Base-by-base conservation (phyloP, 208 protist genomes). In the Leishmania guyanensis region DNA sequence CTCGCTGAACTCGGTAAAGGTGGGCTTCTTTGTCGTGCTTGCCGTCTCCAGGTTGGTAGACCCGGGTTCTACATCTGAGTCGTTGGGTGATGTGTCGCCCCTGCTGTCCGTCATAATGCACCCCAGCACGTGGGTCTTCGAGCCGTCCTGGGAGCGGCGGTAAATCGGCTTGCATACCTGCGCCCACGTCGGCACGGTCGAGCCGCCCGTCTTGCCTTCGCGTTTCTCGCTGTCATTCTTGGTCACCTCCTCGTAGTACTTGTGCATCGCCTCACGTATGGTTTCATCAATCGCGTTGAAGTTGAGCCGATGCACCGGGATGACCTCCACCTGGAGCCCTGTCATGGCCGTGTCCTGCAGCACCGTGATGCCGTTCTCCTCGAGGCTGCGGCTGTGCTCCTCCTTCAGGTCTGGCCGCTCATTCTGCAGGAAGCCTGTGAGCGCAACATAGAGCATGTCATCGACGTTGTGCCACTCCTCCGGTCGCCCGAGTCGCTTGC, bases 271-370 rank as follows among this genome's bases (percentile, higher is more conserved):
- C 12, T 82, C 73, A n/a, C 77, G 77, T 56, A 96, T 78, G 26
- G 91, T 91, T 16, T 39, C 36, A 39, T 39, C 36, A 39, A 39
- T 39, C 36, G 36, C 36, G 36, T 39, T 39, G 60, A 94, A 87
- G 84, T 95, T 86, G 74, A 95, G 79, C 17, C 66, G 58, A 79
- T 95, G 88, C 36, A 94, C 87, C 14, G 93, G 91, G 70, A 96
- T 94, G 50, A 94, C 90, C 62, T 96, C 94, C 39, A 96, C 93
- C 82, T 97, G 91, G 73, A 97, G 83, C 36, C 92, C 92, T 9
- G 94, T 97, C 94, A 97, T 95, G 73, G 94, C 91, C 1, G 92
- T 95, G 86, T 96, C 92, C 51, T 93, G 76, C 77, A 96, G 79
- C 39, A 95, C 89, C 68, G 91, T 94, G 71, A 96, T 94, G 70